phyloP scores from a whole-genome alignment of 179 eudicot genomes.

The Beta corolliflora region DNA sequence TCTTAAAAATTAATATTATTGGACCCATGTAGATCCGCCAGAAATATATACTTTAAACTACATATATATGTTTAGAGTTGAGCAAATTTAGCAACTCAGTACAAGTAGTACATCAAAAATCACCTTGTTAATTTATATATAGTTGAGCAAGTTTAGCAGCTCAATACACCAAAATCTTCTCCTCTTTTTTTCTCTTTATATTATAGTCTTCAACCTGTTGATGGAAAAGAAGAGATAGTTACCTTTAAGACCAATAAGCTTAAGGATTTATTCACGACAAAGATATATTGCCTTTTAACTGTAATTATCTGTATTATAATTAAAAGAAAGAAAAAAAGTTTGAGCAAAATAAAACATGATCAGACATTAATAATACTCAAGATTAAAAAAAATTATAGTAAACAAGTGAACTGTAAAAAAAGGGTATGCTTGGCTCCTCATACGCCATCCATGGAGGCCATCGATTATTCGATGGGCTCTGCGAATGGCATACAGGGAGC shows the following conservation, averaged over 20 bases:
- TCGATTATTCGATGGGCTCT: slow-evolving; percentile 60
- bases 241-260: not conserved
- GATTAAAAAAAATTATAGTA: not conserved
- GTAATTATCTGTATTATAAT: not conserved
- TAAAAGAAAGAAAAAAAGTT: not conserved
- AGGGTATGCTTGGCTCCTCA: slow-evolving; percentile 93
- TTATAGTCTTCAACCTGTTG: not conserved
- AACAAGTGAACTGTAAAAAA: not conserved
- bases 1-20: no score
- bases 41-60: no score
- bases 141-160: not conserved
- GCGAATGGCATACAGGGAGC: slow-evolving; percentile 98
- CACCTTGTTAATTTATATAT: not conserved
- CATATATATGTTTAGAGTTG: not conserved
- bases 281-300: not conserved
- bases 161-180: not conserved
- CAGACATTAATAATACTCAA: no score
- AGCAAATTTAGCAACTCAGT: not conserved
- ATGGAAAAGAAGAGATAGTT: not conserved
- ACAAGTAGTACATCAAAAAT: not conserved
- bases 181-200: not conserved
- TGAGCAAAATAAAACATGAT: no score
- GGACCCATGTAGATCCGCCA: no score
- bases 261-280: not conserved
- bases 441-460: slow-evolving; percentile 88